Evolutionary conservation across 2,329 filamentous ascomycete genomes (phyloP), one percentile per base, ranked within the genome.

Genomic region (Microdochium nivale): DNA sequence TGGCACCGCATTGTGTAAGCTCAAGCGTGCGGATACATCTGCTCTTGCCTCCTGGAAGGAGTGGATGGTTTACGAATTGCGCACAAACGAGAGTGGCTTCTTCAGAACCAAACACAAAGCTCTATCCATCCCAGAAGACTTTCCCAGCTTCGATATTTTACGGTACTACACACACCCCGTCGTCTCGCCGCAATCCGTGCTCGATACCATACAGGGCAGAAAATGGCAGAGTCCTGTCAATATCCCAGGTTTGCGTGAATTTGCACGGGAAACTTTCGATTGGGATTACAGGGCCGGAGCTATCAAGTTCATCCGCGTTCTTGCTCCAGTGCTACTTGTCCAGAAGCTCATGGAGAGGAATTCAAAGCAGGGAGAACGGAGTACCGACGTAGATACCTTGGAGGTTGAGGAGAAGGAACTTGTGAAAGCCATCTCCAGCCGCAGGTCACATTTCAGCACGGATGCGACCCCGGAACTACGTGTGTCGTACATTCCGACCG

Each of bases 81-180:
- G 78, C 47, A 90, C 88, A 25, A 99, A 99, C 62, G 84, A 94
- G 63, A 88, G 82, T 62, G 84, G 86, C 2, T 83, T 84, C 62
- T 99, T 99, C 67, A 79, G 81, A 43, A 83, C 79, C 14, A 89
- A 83, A 61, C 89, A 94, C 62, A 86, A 82, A 56, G 79, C 82
- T 2, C 70, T 96, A 47, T 73, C 69, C 3, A 87, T 99, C 30
- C 92, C 92, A 0, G 83, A 88, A 0, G 76, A 79, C 33, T 99
- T 97, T 57, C 94, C 94, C 0, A 84, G 88, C 55, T 70, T 80
- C 47, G 86, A 90, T 43, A 81, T 96, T 8, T 71, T 97, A 21
- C 78, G 87, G 11, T 96, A 89, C 62, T 99, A 99, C 60, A 92
- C 88, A 0, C 84, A 91, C 61, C 94, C 94, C 0, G 83, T 87